phyloP scores from a whole-genome alignment of 2,329 filamentous ascomycete species.

The Apiospora sp. region DNA sequence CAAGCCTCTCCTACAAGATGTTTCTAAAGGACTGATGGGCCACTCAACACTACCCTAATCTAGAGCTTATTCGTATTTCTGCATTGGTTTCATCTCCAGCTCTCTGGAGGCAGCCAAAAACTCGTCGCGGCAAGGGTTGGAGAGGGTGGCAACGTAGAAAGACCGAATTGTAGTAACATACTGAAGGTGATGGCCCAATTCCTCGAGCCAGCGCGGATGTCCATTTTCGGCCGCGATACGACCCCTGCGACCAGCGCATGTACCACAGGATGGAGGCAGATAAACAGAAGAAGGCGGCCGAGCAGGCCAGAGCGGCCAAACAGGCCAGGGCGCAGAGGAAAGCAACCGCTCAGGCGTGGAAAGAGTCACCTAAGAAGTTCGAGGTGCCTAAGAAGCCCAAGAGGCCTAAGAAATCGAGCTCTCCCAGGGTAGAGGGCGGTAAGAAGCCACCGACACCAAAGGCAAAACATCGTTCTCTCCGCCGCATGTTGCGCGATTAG shows the following conservation, averaged over 20 bases:
- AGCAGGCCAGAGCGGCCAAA: too few species aligned
- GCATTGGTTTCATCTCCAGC: not conserved
- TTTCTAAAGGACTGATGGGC: too few species aligned
- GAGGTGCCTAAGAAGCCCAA: too few species aligned
- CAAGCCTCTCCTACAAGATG: too few species aligned
- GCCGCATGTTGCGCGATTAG: not conserved
- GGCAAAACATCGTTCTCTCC: not conserved
- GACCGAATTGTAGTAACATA: slow-evolving; percentile 42
- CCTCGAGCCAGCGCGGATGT: slow-evolving; percentile 47
- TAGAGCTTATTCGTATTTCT: not conserved
- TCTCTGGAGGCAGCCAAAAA: not conserved
- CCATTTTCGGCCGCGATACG: too few species aligned
- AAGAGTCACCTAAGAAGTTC: too few species aligned
- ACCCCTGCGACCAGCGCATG: too few species aligned
- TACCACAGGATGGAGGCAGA: too few species aligned
- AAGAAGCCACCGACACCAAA: not conserved
- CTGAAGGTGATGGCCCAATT: slow-evolving; percentile 63
- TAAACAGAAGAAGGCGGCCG: too few species aligned
- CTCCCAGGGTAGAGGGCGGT: not conserved
- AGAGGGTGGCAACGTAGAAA: not conserved
- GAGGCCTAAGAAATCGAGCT: not conserved
- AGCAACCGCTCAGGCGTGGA: too few species aligned
- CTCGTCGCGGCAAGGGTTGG: not conserved
- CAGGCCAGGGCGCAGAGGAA: too few species aligned
- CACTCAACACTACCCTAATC: too few species aligned